These are phyloP conservation scores for Scleroderma citrinum DNA, from an alignment of 768 basidiomycete genomes.

Conservation along the genomic window DNA sequence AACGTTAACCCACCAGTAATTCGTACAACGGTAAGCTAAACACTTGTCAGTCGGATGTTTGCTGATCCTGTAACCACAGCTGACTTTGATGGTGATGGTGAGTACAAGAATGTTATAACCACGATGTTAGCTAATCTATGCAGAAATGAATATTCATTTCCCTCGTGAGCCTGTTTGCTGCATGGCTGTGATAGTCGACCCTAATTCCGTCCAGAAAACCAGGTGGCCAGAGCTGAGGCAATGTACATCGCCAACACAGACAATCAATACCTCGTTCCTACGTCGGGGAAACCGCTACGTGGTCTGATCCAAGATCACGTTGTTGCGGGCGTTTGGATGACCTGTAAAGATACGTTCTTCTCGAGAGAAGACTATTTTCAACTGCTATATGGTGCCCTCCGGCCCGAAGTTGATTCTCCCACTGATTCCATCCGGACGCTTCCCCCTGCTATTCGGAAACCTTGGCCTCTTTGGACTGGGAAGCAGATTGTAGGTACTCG, in stretches of 20 bases:
- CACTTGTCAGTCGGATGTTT: constrained; percentile 4
- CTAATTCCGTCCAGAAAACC: constrained; percentile 59
- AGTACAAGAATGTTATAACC: constrained; percentile 14
- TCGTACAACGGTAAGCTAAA: constrained; percentile 82
- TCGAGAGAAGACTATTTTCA: constrained; percentile 95
- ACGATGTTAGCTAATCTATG: constrained; percentile 5
- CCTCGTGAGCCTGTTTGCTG: constrained; percentile 59
- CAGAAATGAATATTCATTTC: constrained; percentile 99
- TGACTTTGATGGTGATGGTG: constrained; percentile 91
- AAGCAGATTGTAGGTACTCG: constrained; percentile 78
- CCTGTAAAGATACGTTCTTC: constrained; percentile 91
- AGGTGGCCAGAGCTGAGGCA: constrained; percentile 92
- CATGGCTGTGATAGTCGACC: not conserved
- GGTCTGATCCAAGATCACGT: constrained; percentile 99
- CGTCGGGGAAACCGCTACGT: constrained; percentile 94
- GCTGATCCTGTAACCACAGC: constrained; percentile 36
- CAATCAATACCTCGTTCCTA: constrained; percentile 98
- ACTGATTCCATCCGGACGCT: constrained; percentile 65
- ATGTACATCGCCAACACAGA: constrained; percentile 95
- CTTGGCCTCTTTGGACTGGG: constrained; percentile 90
- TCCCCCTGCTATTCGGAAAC: constrained; percentile 91
- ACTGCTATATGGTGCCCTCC: constrained; percentile 87
- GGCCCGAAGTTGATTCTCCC: constrained; percentile 60
- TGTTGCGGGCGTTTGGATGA: constrained; percentile 99
- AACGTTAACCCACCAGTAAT: constrained; percentile 51